phyloP scores from a whole-genome alignment of 2,329 filamentous ascomycete genomes.

The Fusarium subglutinans region DNA sequence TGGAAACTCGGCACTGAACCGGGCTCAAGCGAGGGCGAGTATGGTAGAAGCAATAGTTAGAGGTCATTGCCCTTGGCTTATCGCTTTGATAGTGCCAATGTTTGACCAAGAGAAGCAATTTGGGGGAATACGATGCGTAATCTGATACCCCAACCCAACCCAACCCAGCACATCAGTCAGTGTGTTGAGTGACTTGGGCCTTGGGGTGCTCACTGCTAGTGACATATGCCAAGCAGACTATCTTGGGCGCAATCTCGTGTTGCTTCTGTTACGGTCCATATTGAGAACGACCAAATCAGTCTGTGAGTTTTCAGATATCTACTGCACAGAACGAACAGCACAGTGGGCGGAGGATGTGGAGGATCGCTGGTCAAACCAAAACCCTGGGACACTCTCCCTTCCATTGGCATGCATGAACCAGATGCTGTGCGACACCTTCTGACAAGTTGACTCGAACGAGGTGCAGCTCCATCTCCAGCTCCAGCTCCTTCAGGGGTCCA shows the following conservation, averaged over 20 bases:
- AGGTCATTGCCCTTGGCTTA: not conserved
- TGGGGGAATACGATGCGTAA: slow-evolving; percentile 18
- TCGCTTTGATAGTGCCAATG: slow-evolving; percentile 5
- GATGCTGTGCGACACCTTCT: slow-evolving; percentile 24
- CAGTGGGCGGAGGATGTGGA: not conserved
- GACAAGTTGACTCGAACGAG: slow-evolving; percentile 1
- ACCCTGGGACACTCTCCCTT: slow-evolving; percentile 18
- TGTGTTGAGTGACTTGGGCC: not conserved
- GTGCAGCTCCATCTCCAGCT: not conserved
- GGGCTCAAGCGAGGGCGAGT: not conserved
- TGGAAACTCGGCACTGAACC: not conserved
- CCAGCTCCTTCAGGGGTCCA: slow-evolving; percentile 20
- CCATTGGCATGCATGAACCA: slow-evolving; percentile 26
- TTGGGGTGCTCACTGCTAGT: slow-evolving; percentile 2
- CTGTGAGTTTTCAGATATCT: not conserved
- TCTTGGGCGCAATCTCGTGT: slow-evolving; percentile 25
- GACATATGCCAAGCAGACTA: slow-evolving; percentile 30
- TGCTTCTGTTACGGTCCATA: not conserved
- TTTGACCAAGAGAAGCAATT: slow-evolving; percentile 20
- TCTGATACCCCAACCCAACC: not conserved
- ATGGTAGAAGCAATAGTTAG: slow-evolving; percentile 1
- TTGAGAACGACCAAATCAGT: not conserved
- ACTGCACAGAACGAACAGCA: no score
- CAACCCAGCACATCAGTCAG: not conserved
- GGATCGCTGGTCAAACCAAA: slow-evolving; percentile 12